Evolutionary conservation across 176 grass and related monocot species (phyloP), one percentile per base, ranked within the genome.

Genomic region (Alloteropsis semialata): DNA sequence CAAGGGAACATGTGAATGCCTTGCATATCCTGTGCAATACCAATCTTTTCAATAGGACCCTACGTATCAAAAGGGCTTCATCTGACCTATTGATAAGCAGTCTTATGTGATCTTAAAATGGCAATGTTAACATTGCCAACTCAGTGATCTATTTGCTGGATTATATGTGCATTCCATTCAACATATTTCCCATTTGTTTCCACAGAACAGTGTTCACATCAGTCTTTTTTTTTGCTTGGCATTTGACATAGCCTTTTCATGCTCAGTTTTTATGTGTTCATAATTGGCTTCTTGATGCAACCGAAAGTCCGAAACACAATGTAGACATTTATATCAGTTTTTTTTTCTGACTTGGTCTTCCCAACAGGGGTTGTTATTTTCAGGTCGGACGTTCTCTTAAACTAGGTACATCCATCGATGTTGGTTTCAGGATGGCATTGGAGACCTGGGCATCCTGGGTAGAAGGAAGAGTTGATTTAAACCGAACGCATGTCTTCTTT

Each of bases 301-400:
- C 2, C 81, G n/a, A 50, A 80, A 28, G 17, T 63, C 2, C 81
- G n/a, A 50, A 80, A 28, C 56, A 18, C 19, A 62, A 37, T 8
- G 61, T 41, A n/a, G 53, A 37, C 44, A 6, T 6, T 30, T 24
- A 71, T 36, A 36, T 36, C 34, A 3, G 0, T 49, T 41, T 3
- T 58, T 65, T 64, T 43, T 66, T 54, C 57, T 90, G 58, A 72
- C 42, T 73, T 74, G 11, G 8, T 79, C 39, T 69, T 90, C 51
- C 39, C 16, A 44, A 83, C 87, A 99, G 96, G 87, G 97, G 97
- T 87, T 99, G 93, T 64, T 99, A 99, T 96, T 94, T 99, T 83
- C 93, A 99, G 89, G 77, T 24, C 16, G 91, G 89, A 21, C 93
- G 64, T 42, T 49, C 74, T 22, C 87, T 99, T 62, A 99, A 94